These are phyloP conservation scores for Blumeria hordei DNA, from an alignment of 2,329 filamentous ascomycete species.

Conservation along the genomic window DNA sequence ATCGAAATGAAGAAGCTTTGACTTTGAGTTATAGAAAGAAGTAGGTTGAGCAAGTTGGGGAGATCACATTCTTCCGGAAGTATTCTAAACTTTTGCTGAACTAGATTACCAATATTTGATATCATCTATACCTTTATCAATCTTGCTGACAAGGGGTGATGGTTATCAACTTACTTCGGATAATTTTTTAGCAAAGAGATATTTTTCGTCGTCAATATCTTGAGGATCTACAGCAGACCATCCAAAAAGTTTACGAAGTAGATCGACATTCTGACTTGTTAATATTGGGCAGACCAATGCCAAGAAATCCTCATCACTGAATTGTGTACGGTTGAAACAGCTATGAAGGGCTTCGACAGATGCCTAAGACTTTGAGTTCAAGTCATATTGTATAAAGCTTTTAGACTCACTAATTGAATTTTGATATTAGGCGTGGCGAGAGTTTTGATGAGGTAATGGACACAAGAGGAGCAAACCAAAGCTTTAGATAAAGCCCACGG, in stretches of 20 bases:
- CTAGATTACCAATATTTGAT: conserved; percentile 60
- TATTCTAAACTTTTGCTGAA: conserved; percentile 50
- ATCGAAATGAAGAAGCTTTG: conserved; percentile 84
- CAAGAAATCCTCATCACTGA: conserved; percentile 55
- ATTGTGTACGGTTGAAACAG: conserved; percentile 50
- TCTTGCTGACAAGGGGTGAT: not conserved
- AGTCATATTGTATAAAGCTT: not conserved
- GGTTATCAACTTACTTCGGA: conserved; percentile 40
- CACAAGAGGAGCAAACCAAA: conserved; percentile 44
- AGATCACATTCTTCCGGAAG: conserved; percentile 43
- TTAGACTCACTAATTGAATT: conserved; percentile 41
- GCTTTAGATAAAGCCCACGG: conserved; percentile 74
- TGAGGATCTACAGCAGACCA: conserved; percentile 61
- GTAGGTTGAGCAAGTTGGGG: conserved; percentile 51
- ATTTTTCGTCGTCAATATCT: conserved; percentile 76
- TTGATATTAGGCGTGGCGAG: conserved; percentile 45
- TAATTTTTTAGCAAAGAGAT: conserved; percentile 78
- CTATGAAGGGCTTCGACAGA: conserved; percentile 66
- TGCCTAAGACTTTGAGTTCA: conserved; percentile 24
- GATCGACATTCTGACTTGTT: conserved; percentile 39
- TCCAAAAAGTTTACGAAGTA: conserved; percentile 51
- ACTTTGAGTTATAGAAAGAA: conserved; percentile 57
- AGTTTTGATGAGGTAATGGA: conserved; percentile 45
- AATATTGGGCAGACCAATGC: conserved; percentile 63
- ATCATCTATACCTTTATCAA: conserved; percentile 33